These are phyloP conservation scores for Erythrobasidium hasegawianum DNA, from an alignment of 1,284 basidiomycete species.

Conservation along the genomic window DNA sequence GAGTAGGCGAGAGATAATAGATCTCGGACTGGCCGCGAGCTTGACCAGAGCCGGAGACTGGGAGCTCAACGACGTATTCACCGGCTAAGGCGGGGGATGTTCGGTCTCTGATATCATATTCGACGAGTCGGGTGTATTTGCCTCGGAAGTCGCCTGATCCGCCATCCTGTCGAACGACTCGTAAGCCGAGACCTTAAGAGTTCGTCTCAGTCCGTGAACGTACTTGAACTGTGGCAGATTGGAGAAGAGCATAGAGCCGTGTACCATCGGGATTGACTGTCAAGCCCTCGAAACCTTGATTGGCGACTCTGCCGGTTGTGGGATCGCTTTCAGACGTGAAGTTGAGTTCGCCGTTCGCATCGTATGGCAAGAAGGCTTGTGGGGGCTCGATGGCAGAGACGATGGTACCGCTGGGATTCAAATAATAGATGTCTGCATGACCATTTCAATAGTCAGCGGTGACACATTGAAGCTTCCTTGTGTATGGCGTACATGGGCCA, in stretches of 20 bases:
- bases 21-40: conserved; percentile 61
- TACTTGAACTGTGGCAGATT: conserved; percentile 61
- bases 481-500: conserved; percentile 40
- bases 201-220: no score
- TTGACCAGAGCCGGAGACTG: conserved; percentile 59
- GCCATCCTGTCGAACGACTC: conserved; percentile 12
- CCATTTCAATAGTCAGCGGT: no score
- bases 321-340: conserved; percentile 44
- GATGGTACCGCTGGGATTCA: conserved; percentile 42
- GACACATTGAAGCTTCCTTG: no score
- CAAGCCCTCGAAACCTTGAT: conserved; percentile 60
- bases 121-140: conserved; percentile 59
- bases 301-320: conserved; percentile 39
- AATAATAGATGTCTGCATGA: conserved; percentile 34
- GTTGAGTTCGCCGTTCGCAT: conserved; percentile 43
- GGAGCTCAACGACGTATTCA: conserved; percentile 56
- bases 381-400: conserved; percentile 42
- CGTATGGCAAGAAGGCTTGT: conserved; percentile 24
- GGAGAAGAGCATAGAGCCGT: conserved; percentile 61
- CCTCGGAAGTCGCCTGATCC: conserved; percentile 55
- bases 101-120: conserved; percentile 55
- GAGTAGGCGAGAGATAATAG: conserved; percentile 55
- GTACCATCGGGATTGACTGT: conserved; percentile 56
- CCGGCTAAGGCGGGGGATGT: conserved; percentile 46
- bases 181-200: no score